These are phyloP conservation scores for Hortiboletus campestris DNA, from an alignment of 768 basidiomycete genomes.

Conservation along the genomic window DNA sequence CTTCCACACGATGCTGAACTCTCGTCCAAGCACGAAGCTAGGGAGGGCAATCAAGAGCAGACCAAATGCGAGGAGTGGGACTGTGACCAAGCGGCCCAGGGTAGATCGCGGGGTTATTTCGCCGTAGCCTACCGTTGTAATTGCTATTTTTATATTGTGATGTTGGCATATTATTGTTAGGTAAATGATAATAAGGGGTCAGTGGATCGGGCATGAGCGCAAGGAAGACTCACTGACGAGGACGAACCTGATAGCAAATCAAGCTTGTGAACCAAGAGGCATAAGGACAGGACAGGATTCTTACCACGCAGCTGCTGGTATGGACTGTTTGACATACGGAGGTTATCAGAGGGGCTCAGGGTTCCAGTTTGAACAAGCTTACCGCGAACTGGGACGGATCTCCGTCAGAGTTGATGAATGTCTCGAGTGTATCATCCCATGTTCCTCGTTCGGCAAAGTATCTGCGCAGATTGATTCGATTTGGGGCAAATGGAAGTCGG, in stretches of 20 bases:
- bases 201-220: not conserved
- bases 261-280: not conserved
- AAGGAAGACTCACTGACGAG: conserved; percentile 61
- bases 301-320: conserved; percentile 77
- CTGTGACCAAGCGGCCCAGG: conserved; percentile 81
- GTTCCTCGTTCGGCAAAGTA: conserved; percentile 90
- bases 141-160: conserved; percentile 45
- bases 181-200: not conserved
- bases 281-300: conserved; percentile 19
- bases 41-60: conserved; percentile 87
- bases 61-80: conserved; percentile 85
- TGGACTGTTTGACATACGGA: conserved; percentile 41
- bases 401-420: conserved; percentile 83
- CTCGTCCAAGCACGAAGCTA: conserved; percentile 86
- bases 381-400: conserved; percentile 79
- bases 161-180: not conserved
- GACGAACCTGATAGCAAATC: conserved; percentile 51
- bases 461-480: conserved; percentile 32
- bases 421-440: conserved; percentile 79
- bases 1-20: conserved; percentile 91
- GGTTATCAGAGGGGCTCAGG: not conserved
- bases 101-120: conserved; percentile 88
- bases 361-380: conserved; percentile 19
- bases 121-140: conserved; percentile 89
- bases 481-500: not conserved